These are phyloP conservation scores for Fraxinus sp. DNA, from an alignment of 305 asterid species.

Conservation along the genomic window DNA sequence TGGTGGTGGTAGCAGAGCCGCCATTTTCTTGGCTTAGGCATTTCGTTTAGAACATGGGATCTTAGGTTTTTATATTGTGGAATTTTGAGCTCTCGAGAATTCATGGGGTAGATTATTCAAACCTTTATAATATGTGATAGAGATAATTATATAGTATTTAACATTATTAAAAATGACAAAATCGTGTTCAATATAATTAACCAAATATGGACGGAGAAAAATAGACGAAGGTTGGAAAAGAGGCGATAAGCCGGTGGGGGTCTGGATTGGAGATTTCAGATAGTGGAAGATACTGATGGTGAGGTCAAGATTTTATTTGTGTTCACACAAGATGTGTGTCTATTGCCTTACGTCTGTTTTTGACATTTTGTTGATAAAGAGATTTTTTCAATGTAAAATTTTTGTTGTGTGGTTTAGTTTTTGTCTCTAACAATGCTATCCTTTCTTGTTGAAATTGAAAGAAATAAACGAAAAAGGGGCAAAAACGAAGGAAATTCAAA, in stretches of 20 bases:
- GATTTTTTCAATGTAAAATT: constrained; percentile 7
- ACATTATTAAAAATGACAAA: no score
- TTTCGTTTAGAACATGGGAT: neutral
- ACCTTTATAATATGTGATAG: neutral
- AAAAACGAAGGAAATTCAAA: no score
- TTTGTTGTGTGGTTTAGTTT: constrained; percentile 36
- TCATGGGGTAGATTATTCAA: neutral
- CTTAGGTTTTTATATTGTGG: constrained; percentile 17
- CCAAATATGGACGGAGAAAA: constrained; percentile 2
- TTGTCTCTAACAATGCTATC: constrained; percentile 30
- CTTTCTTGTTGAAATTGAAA: no score
- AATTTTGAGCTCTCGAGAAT: constrained; percentile 7
- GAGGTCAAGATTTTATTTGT: constrained; percentile 16
- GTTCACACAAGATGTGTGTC: constrained; percentile 10
- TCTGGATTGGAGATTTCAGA: constrained; percentile 14
- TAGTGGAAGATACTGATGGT: constrained; percentile 15
- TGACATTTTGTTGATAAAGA: neutral
- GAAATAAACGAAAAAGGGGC: no score
- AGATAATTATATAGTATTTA: no score
- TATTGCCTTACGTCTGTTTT: constrained; percentile 4
- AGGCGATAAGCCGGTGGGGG: constrained; percentile 36
- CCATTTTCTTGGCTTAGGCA: constrained; percentile 42
- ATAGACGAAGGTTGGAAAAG: constrained; percentile 26
- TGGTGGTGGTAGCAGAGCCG: no score
- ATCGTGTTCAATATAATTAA: neutral